Evolutionary conservation across 169 alveolate species (phyloP).

Genomic region (Plasmodium coatneyi): DNA sequence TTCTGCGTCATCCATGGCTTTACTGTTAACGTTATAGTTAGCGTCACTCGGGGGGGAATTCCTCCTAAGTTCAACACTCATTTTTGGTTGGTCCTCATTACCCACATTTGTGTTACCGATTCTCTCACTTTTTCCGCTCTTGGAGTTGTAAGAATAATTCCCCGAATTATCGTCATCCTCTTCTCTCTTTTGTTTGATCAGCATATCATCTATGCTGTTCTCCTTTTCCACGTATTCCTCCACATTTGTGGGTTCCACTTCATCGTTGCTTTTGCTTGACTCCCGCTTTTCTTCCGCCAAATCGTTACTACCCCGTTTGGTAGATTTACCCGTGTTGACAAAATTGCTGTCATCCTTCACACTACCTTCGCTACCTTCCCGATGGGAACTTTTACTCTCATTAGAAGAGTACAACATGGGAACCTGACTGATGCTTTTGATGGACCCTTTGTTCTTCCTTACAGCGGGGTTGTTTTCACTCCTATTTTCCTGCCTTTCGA

Average conservation of each 20-base stretch:
- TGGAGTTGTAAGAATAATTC: not conserved
- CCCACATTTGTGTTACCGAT: not conserved
- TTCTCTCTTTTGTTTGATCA: not conserved
- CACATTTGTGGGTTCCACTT: not conserved
- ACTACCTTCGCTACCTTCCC: not conserved
- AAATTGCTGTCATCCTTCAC: not conserved
- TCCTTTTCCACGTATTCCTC: not conserved
- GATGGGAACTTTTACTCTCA: not conserved
- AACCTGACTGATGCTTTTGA: not conserved
- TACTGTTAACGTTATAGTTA: not conserved
- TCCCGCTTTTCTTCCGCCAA: not conserved
- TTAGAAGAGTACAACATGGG: not conserved
- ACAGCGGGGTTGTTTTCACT: conserved; percentile 13
- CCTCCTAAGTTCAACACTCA: not conserved
- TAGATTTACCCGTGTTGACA: not conserved
- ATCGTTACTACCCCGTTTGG: not conserved
- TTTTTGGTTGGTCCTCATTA: not conserved
- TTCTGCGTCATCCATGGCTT: not conserved
- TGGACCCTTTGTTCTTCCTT: conserved; percentile 29
- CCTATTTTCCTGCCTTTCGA: conserved; percentile 41
- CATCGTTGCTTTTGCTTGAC: not conserved
- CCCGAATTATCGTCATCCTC: not conserved
- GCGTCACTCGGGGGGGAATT: not conserved
- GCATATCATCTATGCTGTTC: not conserved
- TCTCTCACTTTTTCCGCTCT: not conserved